Evolutionary conservation across 192 early-diverging fungal genomes (phyloP), one percentile per base, ranked within the genome.

Genomic region (Coemansia sp.): DNA sequence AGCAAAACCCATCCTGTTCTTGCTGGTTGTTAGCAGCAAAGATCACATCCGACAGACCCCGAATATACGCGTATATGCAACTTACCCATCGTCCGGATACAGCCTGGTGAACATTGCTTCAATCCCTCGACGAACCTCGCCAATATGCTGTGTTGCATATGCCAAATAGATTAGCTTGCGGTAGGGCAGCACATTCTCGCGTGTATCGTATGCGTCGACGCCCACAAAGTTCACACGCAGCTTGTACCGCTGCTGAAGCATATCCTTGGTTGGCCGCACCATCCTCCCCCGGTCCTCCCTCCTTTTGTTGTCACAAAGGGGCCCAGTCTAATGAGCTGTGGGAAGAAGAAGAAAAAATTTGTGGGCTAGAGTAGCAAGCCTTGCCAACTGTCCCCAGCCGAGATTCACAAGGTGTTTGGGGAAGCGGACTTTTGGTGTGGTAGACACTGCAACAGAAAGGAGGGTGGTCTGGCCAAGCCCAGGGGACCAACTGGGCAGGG

Each of bases 181-280:
- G 41, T 60, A 71, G 19, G 68, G 60, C 21, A 49, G 25, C 1
- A 49, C 27, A 10, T 48, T 40, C 9, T 64, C 60, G 28, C 50
- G 53, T 9, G 26, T 54, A n/a, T 71, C 68, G 38, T 64, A 71
- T 7, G 52, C 56, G 33, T 71, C 61, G 27, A 26, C 20, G 30
- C 68, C 61, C 25, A 71, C 68, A 60, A 71, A 64, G 46, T 47
- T 64, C 34, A 71, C 68, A 5, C 68, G 61, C 36, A 71, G 61
- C 56, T 71, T 71, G 49, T 40, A 64, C 33, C 68, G 60, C 34
- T 38, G 48, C 19, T 31, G 44, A 9, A 19, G 20, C 9, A n/a
- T n/a, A n/a, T 34, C 44, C 11, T 13, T 21, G 30, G 11, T 46
- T n/a, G 32, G 30, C 44, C 21, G 44, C 21, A 20, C 18, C 44